A percentile compares a stretch with the other conserved stretches of the same genome.
Evolutionary conservation across 345 rosid species (phyloP).

Genomic region (Citrus inodora): DNA sequence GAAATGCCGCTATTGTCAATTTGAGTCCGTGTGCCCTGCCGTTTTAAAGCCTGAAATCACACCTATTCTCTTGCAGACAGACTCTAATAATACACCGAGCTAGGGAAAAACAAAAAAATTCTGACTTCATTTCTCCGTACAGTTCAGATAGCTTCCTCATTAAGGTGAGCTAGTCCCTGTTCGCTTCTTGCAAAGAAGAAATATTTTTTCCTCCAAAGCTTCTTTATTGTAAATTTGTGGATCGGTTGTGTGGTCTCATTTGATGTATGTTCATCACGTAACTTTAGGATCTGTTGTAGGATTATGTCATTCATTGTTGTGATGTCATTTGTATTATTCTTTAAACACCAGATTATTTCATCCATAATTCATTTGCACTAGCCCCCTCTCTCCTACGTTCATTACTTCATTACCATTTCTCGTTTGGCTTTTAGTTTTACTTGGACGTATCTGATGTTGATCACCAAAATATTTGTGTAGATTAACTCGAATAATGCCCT

Average conservation of each 20-base stretch:
- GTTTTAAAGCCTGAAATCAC: conserved; percentile 14
- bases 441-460: no score
- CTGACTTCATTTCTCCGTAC: background rate
- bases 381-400: background rate
- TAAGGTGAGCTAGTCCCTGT: background rate
- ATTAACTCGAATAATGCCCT: no score
- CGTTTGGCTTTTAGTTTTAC: background rate
- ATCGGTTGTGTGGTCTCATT: background rate
- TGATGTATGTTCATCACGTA: background rate
- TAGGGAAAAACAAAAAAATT: background rate
- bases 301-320: background rate
- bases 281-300: background rate
- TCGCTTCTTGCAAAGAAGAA: background rate
- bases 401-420: background rate
- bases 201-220: conserved; percentile 3
- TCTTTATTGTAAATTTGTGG: background rate
- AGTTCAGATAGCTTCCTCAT: background rate
- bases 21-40: conserved; percentile 43
- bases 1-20: conserved; percentile 71
- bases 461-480: background rate
- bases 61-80: conserved; percentile 13
- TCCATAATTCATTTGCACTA: background rate
- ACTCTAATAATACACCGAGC: background rate
- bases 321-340: background rate
- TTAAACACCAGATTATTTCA: background rate